Conservation (phyloP, 2,329 filamentous ascomycete genomes). For the Neonectria faginata region DNA sequence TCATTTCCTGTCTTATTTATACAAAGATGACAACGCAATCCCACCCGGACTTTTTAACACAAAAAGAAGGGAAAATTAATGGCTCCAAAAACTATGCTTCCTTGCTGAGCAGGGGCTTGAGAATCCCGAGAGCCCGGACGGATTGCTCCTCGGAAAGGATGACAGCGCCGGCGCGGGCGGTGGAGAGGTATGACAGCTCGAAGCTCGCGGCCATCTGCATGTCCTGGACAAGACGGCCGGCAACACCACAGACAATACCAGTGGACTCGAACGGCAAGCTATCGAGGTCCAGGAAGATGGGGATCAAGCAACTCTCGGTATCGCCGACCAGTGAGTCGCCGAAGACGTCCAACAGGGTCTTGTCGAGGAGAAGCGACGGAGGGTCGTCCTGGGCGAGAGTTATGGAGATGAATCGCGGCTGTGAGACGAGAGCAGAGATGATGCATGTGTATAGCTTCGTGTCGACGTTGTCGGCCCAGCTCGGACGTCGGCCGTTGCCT, state of each 20-base stretch:
- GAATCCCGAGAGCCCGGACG: conserved; percentile 76
- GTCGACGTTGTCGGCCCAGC: conserved; percentile 71
- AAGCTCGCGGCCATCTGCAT: conserved; percentile 68
- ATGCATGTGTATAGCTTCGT: conserved; percentile 72
- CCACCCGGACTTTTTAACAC: background rate
- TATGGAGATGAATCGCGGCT: conserved; percentile 78
- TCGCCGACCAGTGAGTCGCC: conserved; percentile 81
- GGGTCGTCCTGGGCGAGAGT: conserved; percentile 80
- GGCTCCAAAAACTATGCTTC: conserved; percentile 34
- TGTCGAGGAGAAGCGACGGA: conserved; percentile 79
- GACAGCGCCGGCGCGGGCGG: conserved; percentile 87
- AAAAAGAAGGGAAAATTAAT: background rate
- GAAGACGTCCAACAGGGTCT: conserved; percentile 72
- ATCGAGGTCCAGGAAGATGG: conserved; percentile 88
- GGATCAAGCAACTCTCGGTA: conserved; percentile 78
- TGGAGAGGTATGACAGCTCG: conserved; percentile 92
- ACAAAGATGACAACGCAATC: conserved; percentile 7
- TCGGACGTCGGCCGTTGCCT: conserved; percentile 50
- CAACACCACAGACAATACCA: conserved; percentile 94
- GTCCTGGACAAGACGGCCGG: conserved; percentile 81
- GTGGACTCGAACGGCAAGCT: conserved; percentile 87
- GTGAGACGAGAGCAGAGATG: conserved; percentile 69
- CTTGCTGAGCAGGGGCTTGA: conserved; percentile 65
- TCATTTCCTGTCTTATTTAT: background rate
- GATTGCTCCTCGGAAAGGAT: conserved; percentile 83